phyloP scores from a whole-genome alignment of 164 flowering plant species.

The Vitis cinerea region DNA sequence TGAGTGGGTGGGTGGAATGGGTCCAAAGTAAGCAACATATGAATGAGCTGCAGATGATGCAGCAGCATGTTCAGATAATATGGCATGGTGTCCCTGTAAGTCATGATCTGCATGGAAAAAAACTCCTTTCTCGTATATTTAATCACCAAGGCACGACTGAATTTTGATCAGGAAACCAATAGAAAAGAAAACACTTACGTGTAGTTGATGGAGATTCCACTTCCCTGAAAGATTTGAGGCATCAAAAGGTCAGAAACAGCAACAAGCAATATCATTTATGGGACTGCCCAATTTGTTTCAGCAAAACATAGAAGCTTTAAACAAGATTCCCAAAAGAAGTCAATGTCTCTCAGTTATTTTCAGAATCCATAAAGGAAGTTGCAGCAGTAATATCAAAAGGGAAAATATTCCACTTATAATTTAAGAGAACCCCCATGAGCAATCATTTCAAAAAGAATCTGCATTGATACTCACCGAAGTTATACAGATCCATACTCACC shows the following conservation, averaged over 20 bases:
- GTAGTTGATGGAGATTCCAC: conserved; percentile 33
- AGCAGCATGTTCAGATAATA: conserved; percentile 21
- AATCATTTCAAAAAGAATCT: background rate
- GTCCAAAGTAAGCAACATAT: conserved; percentile 25
- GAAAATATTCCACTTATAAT: no score
- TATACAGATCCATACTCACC: background rate
- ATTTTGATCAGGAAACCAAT: background rate
- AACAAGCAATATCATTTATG: background rate
- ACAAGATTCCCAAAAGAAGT: background rate
- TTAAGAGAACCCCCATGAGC: background rate
- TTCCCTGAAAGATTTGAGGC: conserved; percentile 36
- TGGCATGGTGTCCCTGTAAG: conserved; percentile 19
- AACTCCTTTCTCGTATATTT: background rate
- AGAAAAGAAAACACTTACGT: conserved; percentile 31
- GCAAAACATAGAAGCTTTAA: background rate
- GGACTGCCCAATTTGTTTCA: background rate
- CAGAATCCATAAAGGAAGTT: background rate
- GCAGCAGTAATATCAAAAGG: background rate
- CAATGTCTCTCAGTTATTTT: background rate
- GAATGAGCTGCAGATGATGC: conserved; percentile 26
- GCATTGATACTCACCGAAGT: background rate
- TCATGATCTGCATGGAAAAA: conserved; percentile 25
- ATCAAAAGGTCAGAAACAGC: conserved; percentile 17
- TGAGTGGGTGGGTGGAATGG: conserved; percentile 15
- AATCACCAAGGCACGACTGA: background rate